Evolutionary conservation across 768 basidiomycete genomes (phyloP).

Genomic region (Lyophyllum shimeji): DNA sequence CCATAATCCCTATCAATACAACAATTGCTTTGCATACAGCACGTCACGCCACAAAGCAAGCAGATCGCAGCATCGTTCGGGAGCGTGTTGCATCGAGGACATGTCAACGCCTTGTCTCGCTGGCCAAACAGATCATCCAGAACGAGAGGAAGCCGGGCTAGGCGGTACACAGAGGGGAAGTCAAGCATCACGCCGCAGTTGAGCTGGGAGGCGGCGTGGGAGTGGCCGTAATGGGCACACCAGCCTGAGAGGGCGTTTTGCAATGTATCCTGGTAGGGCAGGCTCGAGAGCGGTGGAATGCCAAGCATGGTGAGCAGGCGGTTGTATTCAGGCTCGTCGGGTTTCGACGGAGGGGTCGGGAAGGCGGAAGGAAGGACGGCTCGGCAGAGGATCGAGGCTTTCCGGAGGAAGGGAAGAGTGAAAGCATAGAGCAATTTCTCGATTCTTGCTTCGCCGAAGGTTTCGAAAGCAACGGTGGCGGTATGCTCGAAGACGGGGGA

Average conservation of each 20-base stretch:
- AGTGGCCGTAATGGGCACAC: slow-evolving; percentile 86
- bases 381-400: slow-evolving; percentile 81
- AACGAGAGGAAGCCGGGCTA: slow-evolving; percentile 76
- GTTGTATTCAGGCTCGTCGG: slow-evolving; percentile 63
- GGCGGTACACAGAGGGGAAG: slow-evolving; percentile 78
- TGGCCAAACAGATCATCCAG: slow-evolving; percentile 84
- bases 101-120: slow-evolving; percentile 71
- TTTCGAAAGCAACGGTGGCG: slow-evolving; percentile 74
- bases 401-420: slow-evolving; percentile 89
- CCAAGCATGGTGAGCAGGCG: slow-evolving; percentile 74
- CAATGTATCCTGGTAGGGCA: slow-evolving; percentile 83
- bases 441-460: slow-evolving; percentile 81
- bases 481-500: slow-evolving; percentile 87
- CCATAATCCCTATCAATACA: slow-evolving; percentile 71
- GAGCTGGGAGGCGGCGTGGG: slow-evolving; percentile 74
- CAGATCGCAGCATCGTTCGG: slow-evolving; percentile 90
- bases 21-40: slow-evolving; percentile 92
- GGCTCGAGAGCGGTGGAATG: slow-evolving; percentile 76
- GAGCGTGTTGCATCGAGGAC: slow-evolving; percentile 73
- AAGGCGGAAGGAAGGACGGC: slow-evolving; percentile 69
- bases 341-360: slow-evolving; percentile 43
- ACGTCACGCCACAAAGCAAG: slow-evolving; percentile 81
- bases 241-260: slow-evolving; percentile 88
- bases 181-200: slow-evolving; percentile 82
- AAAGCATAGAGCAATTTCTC: slow-evolving; percentile 86